Percentiles rank a stretch among this genome's conserved stretches.
These are phyloP conservation scores for Solanum ossicruentum DNA, from an alignment of 257 asterid genomes.

Conservation along the genomic window DNA sequence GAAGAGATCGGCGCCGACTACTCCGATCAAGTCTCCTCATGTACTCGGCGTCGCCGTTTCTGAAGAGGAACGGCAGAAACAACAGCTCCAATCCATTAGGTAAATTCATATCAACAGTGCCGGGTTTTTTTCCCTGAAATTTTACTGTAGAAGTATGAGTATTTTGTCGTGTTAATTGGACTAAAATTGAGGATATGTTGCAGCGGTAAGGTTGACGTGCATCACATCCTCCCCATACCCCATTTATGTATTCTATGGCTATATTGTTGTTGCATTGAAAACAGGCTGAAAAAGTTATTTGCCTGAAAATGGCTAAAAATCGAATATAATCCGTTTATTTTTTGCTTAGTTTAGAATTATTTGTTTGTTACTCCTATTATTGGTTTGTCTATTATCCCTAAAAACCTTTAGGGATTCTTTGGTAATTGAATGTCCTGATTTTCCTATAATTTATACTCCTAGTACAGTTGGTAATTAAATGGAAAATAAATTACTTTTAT, in stretches of 20 bases:
- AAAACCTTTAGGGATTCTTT: too few species aligned
- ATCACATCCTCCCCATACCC: too few species aligned
- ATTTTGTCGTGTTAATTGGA: neutral
- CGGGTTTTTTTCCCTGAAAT: neutral
- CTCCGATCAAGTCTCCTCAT: slow-evolving; percentile 47
- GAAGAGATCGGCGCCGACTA: slow-evolving; percentile 73
- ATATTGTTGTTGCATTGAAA: too few species aligned
- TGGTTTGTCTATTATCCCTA: too few species aligned
- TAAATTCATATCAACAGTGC: neutral
- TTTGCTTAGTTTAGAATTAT: neutral
- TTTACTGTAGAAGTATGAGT: neutral
- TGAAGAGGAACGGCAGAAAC: slow-evolving; percentile 56
- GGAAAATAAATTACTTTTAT: too few species aligned
- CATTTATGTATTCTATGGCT: too few species aligned
- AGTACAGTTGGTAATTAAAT: too few species aligned
- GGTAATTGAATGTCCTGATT: too few species aligned
- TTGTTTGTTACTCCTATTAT: too few species aligned
- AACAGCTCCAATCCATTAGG: slow-evolving; percentile 91
- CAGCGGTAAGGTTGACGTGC: too few species aligned
- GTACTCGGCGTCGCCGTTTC: slow-evolving; percentile 22
- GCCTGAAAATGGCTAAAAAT: neutral
- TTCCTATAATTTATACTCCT: too few species aligned
- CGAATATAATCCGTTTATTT: neutral
- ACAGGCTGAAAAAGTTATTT: neutral
- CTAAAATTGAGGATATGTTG: neutral